Conservation (phyloP, 805 yeast genomes). For the Ogataea corticis region DNA sequence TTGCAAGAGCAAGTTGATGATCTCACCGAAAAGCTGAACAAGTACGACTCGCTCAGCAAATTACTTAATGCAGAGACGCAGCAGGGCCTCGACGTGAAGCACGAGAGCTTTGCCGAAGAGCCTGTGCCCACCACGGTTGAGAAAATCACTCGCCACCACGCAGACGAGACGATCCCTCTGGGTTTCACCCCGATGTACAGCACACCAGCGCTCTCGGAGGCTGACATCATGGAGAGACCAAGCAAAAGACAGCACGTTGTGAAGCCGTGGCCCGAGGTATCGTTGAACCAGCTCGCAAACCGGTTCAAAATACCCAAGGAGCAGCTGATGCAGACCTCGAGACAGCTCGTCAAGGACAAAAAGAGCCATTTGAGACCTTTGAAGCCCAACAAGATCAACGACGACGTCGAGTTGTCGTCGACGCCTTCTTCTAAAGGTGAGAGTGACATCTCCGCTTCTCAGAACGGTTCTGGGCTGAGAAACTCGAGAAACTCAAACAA, state of each 20-base stretch:
- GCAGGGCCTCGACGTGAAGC: not conserved
- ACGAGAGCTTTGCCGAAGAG: not conserved
- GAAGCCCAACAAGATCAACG: constrained; percentile 15
- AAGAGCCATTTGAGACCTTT: constrained; percentile 19
- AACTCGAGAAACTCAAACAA: constrained; percentile 19
- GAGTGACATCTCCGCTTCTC: not conserved
- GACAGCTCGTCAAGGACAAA: constrained; percentile 13
- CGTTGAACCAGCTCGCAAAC: constrained; percentile 30
- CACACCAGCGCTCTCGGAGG: constrained; percentile 25
- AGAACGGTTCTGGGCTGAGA: constrained; percentile 8
- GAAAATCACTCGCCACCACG: constrained; percentile 15
- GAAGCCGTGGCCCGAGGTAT: constrained; percentile 32
- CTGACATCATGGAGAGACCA: constrained; percentile 23
- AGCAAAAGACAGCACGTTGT: constrained; percentile 22
- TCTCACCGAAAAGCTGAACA: constrained; percentile 18
- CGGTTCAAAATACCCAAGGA: constrained; percentile 30
- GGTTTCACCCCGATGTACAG: constrained; percentile 30
- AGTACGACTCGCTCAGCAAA: constrained; percentile 22
- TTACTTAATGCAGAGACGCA: constrained; percentile 20
- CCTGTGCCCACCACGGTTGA: constrained; percentile 15
- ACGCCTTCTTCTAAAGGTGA: constrained; percentile 3
- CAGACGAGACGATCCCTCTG: constrained; percentile 16
- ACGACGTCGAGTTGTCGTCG: not conserved
- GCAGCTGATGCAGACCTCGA: constrained; percentile 16
- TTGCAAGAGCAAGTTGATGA: constrained; percentile 22